Evolutionary conservation across 2,329 filamentous ascomycete species (phyloP), one percentile per base, ranked within the genome.

Genomic region (Cephalotrichum gorgonifer): DNA sequence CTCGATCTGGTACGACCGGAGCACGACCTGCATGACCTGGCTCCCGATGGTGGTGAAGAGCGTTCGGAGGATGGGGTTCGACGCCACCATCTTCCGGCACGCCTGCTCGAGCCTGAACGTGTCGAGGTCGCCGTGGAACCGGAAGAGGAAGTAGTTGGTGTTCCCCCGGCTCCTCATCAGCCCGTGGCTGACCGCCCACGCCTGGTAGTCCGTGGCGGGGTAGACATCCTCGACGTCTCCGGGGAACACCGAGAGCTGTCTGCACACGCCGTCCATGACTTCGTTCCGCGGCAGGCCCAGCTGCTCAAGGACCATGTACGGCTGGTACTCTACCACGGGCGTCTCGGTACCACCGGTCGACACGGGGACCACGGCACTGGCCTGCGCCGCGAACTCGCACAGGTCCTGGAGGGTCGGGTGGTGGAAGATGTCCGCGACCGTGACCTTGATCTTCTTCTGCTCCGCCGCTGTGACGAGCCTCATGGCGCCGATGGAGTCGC

Each of bases 341-440:
- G 22, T 20, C 12, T 20, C 41, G 4, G 41, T 8, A 9, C 6
- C 4, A 6, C 28, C 28, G 12, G 22, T 22, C 30, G 43, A 15
- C 8, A 8, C 43, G 22, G 25, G 30, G 8, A 30, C 23, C 8
- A 45, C 15, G 23, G 43, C 23, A 20, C 30, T 45, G 6, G 28
- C 6, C 28, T 30, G 28, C 6, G 28, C 28, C 12, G 28, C 28
- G 12, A 30, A 30, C 6, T 7, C 28, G 28, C 6, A 6, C 12
- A 30, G 26, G 25, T 45, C 43, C n/a, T 33, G 23, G n/a, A 50
- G 57, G 57, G 62, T 59, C 0, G 67, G 65, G 25, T 64, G 57
- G n/a, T 56, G 59, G 48, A 72, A 70, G 31, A 68, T 63, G 44
- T 59, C 61, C 14, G 62, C 63, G 0, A 72, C 68, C 4, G 63